Conservation (phyloP, 2,329 filamentous ascomycete genomes). For the Aureobasidium lini region DNA sequence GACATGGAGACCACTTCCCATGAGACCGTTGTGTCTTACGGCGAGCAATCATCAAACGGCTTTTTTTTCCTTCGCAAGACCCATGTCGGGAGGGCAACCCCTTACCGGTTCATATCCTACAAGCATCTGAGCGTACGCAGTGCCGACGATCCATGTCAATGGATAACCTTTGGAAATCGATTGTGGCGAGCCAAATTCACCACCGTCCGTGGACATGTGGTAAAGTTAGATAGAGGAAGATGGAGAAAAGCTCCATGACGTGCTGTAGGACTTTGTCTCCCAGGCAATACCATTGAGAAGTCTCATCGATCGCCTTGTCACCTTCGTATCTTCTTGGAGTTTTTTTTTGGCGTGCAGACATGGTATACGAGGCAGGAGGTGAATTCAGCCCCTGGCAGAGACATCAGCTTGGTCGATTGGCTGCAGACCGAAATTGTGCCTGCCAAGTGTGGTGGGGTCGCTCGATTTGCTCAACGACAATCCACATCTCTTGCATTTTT, state of each 20-base stretch:
- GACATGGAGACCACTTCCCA: slow-evolving; percentile 11
- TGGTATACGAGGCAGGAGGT: slow-evolving; percentile 11
- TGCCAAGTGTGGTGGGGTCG: slow-evolving; percentile 2
- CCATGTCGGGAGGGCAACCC: slow-evolving; percentile 8
- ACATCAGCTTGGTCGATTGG: slow-evolving; percentile 8
- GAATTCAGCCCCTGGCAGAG: not conserved
- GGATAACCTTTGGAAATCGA: slow-evolving; percentile 5
- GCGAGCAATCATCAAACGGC: slow-evolving; percentile 6
- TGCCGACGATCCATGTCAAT: not conserved
- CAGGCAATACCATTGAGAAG: not conserved
- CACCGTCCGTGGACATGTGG: not conserved
- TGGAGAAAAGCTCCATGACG: not conserved
- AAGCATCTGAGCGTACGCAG: not conserved
- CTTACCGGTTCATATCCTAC: not conserved
- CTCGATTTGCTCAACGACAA: slow-evolving; percentile 7
- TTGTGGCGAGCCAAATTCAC: not conserved
- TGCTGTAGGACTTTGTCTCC: not conserved
- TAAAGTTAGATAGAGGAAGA: not conserved
- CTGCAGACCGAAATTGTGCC: slow-evolving; percentile 5
- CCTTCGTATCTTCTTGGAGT: not conserved
- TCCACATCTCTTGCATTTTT: not conserved
- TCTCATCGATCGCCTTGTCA: not conserved
- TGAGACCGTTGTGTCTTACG: slow-evolving; percentile 8
- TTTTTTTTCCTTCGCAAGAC: not conserved
- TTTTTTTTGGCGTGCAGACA: not conserved